Conservation (phyloP, 148 eudicot species). For the Vaccinium vitisidaea region DNA sequence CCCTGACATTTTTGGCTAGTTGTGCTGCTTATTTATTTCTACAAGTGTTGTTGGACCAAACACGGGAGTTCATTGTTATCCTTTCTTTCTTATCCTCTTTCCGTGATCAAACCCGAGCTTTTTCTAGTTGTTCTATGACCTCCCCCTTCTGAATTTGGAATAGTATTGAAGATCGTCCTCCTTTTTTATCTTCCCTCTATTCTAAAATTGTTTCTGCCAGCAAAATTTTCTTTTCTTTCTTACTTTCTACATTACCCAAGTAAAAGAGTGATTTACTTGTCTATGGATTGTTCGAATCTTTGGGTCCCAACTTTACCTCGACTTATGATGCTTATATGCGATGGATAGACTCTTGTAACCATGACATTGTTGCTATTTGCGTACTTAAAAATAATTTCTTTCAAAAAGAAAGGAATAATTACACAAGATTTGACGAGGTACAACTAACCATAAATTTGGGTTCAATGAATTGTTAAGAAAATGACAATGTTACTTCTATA, state of each 20-base stretch:
- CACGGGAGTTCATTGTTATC: not conserved
- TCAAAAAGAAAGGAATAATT: too few species aligned
- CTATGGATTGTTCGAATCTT: not conserved
- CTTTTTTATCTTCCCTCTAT: not conserved
- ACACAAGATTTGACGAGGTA: not conserved
- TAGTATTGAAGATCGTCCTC: too few species aligned
- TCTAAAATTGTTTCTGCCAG: not conserved
- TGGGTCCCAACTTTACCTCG: not conserved
- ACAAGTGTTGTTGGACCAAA: not conserved
- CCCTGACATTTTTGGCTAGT: not conserved
- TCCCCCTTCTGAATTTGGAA: too few species aligned
- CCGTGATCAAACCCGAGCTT: too few species aligned
- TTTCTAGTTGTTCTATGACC: too few species aligned
- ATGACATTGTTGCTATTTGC: not conserved
- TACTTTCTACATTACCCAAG: not conserved
- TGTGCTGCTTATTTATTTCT: not conserved
- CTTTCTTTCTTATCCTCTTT: not conserved
- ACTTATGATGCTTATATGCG: too few species aligned
- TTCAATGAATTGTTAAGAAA: not conserved
- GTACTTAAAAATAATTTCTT: too few species aligned
- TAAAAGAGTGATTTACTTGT: not conserved
- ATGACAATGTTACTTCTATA: not conserved
- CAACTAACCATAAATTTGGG: not conserved
- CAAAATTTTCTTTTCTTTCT: not conserved
- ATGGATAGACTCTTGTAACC: too few species aligned